These are phyloP conservation scores for Sergeia podlipaevii DNA, from an alignment of 208 protist species.

Conservation along the genomic window DNA sequence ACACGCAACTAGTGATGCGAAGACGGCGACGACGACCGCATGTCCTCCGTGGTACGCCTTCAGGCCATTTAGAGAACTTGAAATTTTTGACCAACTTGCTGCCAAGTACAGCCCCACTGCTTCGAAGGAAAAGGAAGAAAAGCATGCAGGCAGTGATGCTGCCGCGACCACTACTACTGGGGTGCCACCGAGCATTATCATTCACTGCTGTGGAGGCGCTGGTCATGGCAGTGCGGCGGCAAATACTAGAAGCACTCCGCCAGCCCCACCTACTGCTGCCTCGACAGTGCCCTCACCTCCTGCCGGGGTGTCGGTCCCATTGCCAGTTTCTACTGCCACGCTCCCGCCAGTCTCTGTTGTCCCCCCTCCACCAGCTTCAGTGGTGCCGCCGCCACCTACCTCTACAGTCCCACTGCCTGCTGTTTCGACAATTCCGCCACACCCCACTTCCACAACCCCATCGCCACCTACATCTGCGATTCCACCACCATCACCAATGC, in stretches of 20 bases:
- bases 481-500: slow-evolving; percentile 8
- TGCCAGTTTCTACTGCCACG: no score
- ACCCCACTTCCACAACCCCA: slow-evolving; percentile 4
- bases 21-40: no score
- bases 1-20: no score
- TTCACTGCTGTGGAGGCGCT: slow-evolving; percentile 20
- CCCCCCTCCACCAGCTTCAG: background rate
- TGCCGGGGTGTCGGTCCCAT: background rate
- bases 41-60: no score
- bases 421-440: slow-evolving; percentile 11
- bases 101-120: slow-evolving; percentile 12
- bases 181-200: slow-evolving; percentile 20
- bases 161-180: background rate
- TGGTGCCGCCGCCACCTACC: slow-evolving; percentile 1
- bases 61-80: no score
- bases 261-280: slow-evolving; percentile 1
- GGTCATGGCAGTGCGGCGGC: background rate
- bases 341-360: background rate
- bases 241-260: background rate
- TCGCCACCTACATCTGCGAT: slow-evolving; percentile 1
- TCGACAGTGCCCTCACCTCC: background rate
- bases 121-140: background rate
- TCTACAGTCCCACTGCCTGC: slow-evolving; percentile 10
- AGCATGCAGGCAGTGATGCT: no score
- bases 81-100: slow-evolving; percentile 28